Evolutionary conservation across 73 alveolate genomes (phyloP).

Genomic region (Paraurostyla sp.): DNA sequence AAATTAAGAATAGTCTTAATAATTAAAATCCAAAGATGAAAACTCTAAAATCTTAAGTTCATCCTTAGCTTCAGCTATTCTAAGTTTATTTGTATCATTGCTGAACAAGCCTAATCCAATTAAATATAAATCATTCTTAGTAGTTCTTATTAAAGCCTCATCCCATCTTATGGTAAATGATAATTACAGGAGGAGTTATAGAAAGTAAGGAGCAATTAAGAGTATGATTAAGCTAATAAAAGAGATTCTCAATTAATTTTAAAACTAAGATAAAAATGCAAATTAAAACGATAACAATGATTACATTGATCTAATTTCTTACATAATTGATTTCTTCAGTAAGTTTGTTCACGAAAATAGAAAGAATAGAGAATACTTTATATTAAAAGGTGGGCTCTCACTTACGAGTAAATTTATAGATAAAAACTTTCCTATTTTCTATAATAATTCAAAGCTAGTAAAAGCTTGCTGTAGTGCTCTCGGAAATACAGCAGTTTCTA

Average conservation of each 20-base stretch:
- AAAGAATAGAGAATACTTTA: slow-evolving; percentile 64
- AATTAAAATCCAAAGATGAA: not conserved
- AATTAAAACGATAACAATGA: slow-evolving; percentile 8
- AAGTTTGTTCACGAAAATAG: slow-evolving; percentile 46
- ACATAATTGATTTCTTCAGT: slow-evolving; percentile 55
- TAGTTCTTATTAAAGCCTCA: slow-evolving; percentile 48
- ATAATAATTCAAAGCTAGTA: slow-evolving; percentile 18
- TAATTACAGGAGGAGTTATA: slow-evolving; percentile 53
- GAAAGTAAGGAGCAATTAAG: slow-evolving; percentile 72
- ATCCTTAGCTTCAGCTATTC: slow-evolving; percentile 52
- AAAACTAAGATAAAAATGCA: not conserved
- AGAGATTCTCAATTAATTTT: slow-evolving; percentile 36
- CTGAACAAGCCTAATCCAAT: slow-evolving; percentile 56
- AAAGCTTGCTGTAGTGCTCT: slow-evolving; percentile 61
- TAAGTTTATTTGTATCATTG: slow-evolving; percentile 42
- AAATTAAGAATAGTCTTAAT: not conserved
- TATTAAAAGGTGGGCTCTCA: slow-evolving; percentile 65
- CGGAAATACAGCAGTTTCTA: slow-evolving; percentile 63
- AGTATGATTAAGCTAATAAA: slow-evolving; percentile 56
- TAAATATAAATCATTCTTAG: slow-evolving; percentile 58
- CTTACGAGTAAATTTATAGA: slow-evolving; percentile 59
- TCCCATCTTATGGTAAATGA: slow-evolving; percentile 60
- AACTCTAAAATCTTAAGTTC: slow-evolving; percentile 1
- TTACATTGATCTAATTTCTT: slow-evolving; percentile 9
- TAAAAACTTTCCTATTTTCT: slow-evolving; percentile 38